Base-by-base conservation (phyloP, 129 eudicot species). In the Gnaphalium uliginosum region DNA sequence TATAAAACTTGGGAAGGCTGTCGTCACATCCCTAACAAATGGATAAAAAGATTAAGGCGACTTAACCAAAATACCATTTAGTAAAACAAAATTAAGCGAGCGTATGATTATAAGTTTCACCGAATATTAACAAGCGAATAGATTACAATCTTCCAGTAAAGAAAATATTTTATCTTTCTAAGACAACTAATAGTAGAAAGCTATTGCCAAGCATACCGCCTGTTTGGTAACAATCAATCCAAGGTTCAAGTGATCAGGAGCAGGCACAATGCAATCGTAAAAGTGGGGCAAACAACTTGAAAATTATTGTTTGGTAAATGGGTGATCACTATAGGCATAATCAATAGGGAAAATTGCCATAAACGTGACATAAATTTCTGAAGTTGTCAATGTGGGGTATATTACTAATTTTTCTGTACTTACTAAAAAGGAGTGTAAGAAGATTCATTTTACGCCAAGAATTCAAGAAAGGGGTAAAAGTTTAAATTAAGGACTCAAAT, bases 1-100 rank as follows among this genome's bases (percentile, higher is more conserved):
- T 51, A 85, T 76, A 51, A 85, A 85, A 58, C 89, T 85, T 7
- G 86, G 86, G 75, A 85, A 85, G 73, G 76, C 85, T 1, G 89
- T 79, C 21, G 89, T 82, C 13, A 85, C 79, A 56, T 85, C 86
- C 84, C 86, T 82, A 64, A 33, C 29, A 81, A 62, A 64, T 14
- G 14, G 21, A 71, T 17, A 39, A 46, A 58, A 66, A 59, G 10
- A 19, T 66, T 19, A 79, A 0, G 22, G 19, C 4, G 0, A 61
- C 26, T 3, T 58, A 58, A 61, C 35, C 57, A 15, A 69, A 43
- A 46, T 17, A 68, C 8, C 23, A 6, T 25, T 8, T 65, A 2
- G 6, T 6, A n/a, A 30, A 64, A 27, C 25, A 8, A 58, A 59
- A 59, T 21, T 21, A 59, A 59, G 26, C n/a, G 6, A 17, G 4